Conservation (phyloP, 2,329 filamentous ascomycete species). For the Scedosporium aurantiacum region DNA sequence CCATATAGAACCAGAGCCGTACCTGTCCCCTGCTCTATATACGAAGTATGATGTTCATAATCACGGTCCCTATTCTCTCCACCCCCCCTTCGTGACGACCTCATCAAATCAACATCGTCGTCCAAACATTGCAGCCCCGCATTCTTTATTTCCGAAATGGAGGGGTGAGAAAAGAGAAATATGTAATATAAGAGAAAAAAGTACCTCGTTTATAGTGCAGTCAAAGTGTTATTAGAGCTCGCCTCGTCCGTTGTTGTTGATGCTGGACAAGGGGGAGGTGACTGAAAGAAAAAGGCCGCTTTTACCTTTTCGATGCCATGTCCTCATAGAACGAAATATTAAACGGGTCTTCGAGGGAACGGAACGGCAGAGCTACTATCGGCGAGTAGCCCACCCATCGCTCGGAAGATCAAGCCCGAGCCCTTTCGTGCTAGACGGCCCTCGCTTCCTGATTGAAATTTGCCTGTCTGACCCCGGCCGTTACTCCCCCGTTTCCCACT, state of each 20-base stretch:
- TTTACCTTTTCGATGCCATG: neutral
- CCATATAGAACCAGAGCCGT: neutral
- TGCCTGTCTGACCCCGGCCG: neutral
- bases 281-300: neutral
- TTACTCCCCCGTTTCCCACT: neutral
- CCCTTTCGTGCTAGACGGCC: conserved; percentile 16
- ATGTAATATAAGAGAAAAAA: neutral
- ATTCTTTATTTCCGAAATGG: neutral
- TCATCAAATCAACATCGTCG: neutral
- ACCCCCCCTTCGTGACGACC: neutral
- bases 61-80: neutral
- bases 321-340: neutral
- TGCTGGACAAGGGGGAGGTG: neutral
- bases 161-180: conserved; percentile 2
- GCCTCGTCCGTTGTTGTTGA: neutral
- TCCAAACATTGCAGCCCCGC: neutral
- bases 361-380: neutral
- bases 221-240: neutral
- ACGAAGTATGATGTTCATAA: neutral
- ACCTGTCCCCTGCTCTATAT: neutral
- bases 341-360: neutral
- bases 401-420: conserved; percentile 20
- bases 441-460: conserved; percentile 23
- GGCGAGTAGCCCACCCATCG: conserved; percentile 6
- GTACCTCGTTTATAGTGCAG: conserved; percentile 7